Evolutionary conservation across 2,329 filamentous ascomycete species (phyloP).

Genomic region (Alternaria panax): DNA sequence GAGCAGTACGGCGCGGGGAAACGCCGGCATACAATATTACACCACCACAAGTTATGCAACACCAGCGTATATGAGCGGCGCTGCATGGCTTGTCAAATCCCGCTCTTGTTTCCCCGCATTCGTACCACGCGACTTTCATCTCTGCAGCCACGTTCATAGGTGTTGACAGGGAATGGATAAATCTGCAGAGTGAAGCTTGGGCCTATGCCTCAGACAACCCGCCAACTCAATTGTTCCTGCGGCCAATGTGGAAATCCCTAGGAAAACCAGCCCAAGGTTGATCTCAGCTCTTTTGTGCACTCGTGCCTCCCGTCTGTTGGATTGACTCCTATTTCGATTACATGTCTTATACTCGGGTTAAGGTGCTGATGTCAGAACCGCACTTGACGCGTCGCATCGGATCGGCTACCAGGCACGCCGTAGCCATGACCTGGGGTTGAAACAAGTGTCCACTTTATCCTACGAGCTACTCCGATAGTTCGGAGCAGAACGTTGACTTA

Average conservation of each 20-base stretch:
- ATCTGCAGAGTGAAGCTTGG: slow-evolving; percentile 12
- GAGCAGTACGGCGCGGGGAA: not conserved
- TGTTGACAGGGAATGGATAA: slow-evolving; percentile 15
- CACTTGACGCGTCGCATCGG: not conserved
- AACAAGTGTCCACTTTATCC: not conserved
- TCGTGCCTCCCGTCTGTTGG: not conserved
- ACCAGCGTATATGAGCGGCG: slow-evolving; percentile 4
- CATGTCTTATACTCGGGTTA: not conserved
- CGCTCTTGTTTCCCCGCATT: slow-evolving; percentile 16
- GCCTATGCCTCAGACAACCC: slow-evolving; percentile 4
- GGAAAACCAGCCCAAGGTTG: not conserved
- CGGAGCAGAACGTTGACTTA: not conserved
- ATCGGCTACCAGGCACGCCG: not conserved
- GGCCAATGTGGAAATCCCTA: not conserved
- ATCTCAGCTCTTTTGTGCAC: slow-evolving; percentile 7
- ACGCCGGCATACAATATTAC: not conserved
- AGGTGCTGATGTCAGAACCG: not conserved
- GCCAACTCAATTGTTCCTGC: not conserved
- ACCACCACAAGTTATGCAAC: not conserved
- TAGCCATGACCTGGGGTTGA: not conserved
- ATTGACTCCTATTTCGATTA: not conserved
- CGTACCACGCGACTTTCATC: slow-evolving; percentile 3
- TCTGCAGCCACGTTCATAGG: not conserved
- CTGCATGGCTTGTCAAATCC: not conserved
- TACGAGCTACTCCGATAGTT: slow-evolving; percentile 14